A percentile compares a stretch with the other conserved stretches of the same genome.
Conservation (phyloP, 179 eudicot species). For the Sideroxylon spinosum region DNA sequence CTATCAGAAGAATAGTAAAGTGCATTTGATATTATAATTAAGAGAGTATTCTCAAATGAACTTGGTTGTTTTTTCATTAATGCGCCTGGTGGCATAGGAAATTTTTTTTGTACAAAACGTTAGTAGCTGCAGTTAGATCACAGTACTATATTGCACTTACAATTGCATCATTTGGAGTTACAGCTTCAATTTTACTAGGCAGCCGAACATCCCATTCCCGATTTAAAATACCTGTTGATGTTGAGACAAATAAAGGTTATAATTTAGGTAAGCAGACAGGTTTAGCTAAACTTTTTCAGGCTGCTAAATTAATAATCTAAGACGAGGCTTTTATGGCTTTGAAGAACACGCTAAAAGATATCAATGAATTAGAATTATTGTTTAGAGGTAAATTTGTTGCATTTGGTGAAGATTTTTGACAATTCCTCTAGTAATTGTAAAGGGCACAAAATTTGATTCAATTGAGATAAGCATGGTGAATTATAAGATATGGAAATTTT, state of each 20-base stretch:
- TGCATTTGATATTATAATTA: not conserved
- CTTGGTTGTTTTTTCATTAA: not conserved
- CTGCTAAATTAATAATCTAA: too few relatives aligned
- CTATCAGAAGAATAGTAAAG: not conserved
- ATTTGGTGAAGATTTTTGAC: conserved; percentile 12
- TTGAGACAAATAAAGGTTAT: too few relatives aligned
- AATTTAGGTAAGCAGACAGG: too few relatives aligned
- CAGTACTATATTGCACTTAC: not conserved
- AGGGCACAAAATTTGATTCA: too few relatives aligned
- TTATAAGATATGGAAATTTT: too few relatives aligned
- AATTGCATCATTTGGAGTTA: not conserved
- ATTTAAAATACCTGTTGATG: not conserved
- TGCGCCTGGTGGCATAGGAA: not conserved
- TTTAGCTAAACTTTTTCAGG: too few relatives aligned
- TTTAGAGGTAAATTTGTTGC: conserved; percentile 23
- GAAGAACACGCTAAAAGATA: not conserved
- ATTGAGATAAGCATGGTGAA: too few relatives aligned
- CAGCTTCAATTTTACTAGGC: not conserved
- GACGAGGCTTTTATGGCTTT: not conserved
- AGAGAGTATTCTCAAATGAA: not conserved
- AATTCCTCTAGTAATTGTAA: too few relatives aligned
- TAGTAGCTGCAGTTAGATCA: not conserved
- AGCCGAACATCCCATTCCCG: not conserved
- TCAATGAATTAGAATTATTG: not conserved
- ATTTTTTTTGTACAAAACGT: not conserved